Conservation (phyloP, 768 basidiomycete genomes). For the Krasilnikovozyma curviuscula region DNA sequence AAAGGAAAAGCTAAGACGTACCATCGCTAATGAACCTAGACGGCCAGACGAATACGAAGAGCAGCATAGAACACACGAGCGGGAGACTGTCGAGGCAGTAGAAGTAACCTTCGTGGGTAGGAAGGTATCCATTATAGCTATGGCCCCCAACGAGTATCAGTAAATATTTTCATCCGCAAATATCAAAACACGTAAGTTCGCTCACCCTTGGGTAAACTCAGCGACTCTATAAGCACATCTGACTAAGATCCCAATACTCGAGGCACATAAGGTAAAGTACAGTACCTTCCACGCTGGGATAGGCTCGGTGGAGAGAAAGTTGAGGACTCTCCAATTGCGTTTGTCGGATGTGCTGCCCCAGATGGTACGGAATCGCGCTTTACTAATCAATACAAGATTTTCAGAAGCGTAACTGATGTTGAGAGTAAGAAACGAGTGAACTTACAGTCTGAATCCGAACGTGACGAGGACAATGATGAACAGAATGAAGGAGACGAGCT, state of each 20-base stretch:
- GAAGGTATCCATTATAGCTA: slow-evolving; percentile 9
- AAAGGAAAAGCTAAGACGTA: too few species aligned
- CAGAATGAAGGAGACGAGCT: slow-evolving; percentile 11
- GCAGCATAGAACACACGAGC: slow-evolving; percentile 11
- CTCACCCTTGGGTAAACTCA: slow-evolving; percentile 11
- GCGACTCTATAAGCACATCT: slow-evolving; percentile 11
- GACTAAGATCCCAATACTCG: slow-evolving; percentile 11
- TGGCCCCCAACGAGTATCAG: neutral
- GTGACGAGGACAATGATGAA: slow-evolving; percentile 11
- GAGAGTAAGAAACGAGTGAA: neutral
- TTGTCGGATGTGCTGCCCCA: neutral
- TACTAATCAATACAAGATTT: too few species aligned
- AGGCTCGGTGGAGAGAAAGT: neutral
- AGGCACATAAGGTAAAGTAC: neutral
- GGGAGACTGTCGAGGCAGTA: slow-evolving; percentile 14
- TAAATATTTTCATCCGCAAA: neutral
- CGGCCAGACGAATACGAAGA: slow-evolving; percentile 11
- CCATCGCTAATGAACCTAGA: slow-evolving; percentile 12
- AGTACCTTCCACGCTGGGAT: slow-evolving; percentile 9
- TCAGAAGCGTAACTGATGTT: too few species aligned
- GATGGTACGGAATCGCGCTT: neutral
- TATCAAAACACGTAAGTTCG: neutral
- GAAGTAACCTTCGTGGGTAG: slow-evolving; percentile 11
- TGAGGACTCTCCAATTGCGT: neutral
- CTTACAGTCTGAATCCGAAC: slow-evolving; percentile 10